Evolutionary conservation across 331 rosid species (phyloP), one percentile per base, ranked within the genome.

Genomic region (Cydonia oblonga): DNA sequence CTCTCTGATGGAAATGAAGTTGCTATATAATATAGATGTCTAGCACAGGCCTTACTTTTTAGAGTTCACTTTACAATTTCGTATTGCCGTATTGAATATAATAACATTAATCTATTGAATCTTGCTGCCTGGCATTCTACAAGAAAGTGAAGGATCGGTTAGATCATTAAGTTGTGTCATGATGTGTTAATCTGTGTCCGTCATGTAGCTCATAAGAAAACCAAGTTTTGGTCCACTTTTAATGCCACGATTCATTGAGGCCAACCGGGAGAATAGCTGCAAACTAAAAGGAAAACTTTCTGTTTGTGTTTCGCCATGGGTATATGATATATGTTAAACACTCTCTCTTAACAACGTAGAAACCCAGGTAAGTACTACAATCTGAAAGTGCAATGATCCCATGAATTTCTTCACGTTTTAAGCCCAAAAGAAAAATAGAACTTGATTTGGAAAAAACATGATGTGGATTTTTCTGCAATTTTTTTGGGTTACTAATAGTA

Each of bases 321-420:
- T 62, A 19, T 30, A 16, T n/a, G 54, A 71, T 75, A 33, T 68
- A 32, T 64, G 15, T 66, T 52, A 40, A 30, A 51, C 58, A 30
- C 33, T 30, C 64, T 22, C 9, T 79, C 69, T 93, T 44, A 86
- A 91, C 83, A 91, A 93, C 68, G 91, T 93, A 28, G 97, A 93
- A 81, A 64, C 92, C 42, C 97, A 91, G 82, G 98, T 89, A 87
- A 79, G 69, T 60, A 75, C 73, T 38, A 70, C 51, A 66, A 64
- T 69, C n/a, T 65, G 53, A 12, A 35, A 71, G 22, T 4, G 16
- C 18, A 22, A 59, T 5, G 18, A 16, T 13, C 46, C 18, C 44
- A 30, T 3, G 65, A 33, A 35, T 64, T 23, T 64, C 22, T 18
- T 23, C 0, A 11, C 19, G n/a, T 71, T 60, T 5, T 12, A 4